Conservation (phyloP, 2,329 filamentous ascomycete species). For the Neurospora crassa region DNA sequence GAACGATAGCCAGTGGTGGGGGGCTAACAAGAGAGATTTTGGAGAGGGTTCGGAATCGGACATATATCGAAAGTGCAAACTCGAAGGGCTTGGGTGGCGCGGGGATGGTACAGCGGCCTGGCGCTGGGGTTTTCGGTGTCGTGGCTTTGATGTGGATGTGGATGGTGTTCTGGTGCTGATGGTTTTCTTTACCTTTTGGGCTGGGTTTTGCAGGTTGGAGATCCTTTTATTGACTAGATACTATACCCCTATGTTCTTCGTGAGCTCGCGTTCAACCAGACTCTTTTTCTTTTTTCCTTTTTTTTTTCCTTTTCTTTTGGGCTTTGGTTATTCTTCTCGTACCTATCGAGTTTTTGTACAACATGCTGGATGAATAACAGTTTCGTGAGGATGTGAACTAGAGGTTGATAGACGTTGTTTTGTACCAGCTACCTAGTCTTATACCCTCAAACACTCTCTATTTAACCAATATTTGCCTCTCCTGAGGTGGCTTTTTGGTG, state of each 20-base stretch:
- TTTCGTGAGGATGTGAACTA: neutral
- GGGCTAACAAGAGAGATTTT: conserved; percentile 26
- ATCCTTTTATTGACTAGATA: neutral
- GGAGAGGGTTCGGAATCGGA: conserved; percentile 25
- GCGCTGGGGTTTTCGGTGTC: too few relatives aligned
- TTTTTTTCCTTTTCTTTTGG: neutral
- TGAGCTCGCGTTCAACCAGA: neutral
- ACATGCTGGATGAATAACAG: neutral
- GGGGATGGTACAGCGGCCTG: neutral
- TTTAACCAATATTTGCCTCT: neutral
- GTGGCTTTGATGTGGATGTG: too few relatives aligned
- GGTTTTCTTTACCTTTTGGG: too few relatives aligned
- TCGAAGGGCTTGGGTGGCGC: neutral
- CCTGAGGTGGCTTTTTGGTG: neutral
- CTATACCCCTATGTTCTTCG: neutral
- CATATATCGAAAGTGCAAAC: conserved; percentile 23
- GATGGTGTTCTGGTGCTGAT: too few relatives aligned
- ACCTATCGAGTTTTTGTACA: neutral
- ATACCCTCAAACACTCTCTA: neutral
- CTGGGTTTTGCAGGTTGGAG: neutral
- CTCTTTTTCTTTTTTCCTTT: neutral
- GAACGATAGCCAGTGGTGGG: conserved; percentile 34
- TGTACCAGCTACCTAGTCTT: neutral
- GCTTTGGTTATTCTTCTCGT: neutral
- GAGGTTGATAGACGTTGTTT: neutral